A percentile compares a stretch with the other conserved stretches of the same genome.
Conservation (phyloP, 371 early-diverging fungal genomes). For the Cokeromyces recurvatus region DNA sequence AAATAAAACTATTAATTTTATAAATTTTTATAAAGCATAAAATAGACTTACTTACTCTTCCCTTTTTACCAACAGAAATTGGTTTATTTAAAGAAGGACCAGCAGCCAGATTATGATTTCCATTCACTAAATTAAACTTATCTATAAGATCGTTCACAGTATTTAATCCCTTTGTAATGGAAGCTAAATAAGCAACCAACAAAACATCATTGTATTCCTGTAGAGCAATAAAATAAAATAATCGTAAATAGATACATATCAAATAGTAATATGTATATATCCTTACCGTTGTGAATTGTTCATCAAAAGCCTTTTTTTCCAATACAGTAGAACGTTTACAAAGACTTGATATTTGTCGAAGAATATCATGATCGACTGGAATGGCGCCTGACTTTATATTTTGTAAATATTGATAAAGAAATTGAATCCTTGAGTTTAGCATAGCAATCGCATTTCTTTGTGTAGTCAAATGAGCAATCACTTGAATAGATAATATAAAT, state of each 20-base stretch:
- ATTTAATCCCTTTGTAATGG: conserved; percentile 75
- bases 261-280: too few species aligned
- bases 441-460: conserved; percentile 83
- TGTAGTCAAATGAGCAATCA: conserved; percentile 67
- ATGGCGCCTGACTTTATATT: conserved; percentile 61
- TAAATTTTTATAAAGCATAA: too few species aligned
- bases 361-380: conserved; percentile 69
- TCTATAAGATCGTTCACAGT: conserved; percentile 60
- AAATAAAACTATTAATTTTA: too few species aligned
- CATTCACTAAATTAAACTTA: conserved; percentile 42
- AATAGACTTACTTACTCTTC: conserved; percentile 24
- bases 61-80: conserved; percentile 13
- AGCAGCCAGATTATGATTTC: conserved; percentile 21
- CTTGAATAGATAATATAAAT: conserved; percentile 28
- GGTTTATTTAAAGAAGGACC: conserved; percentile 9
- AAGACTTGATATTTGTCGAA: conserved; percentile 74
- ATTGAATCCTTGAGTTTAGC: conserved; percentile 67
- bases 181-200: conserved; percentile 69
- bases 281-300: conserved; percentile 67
- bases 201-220: conserved; percentile 83
- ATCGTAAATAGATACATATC: too few species aligned
- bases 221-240: too few species aligned
- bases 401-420: conserved; percentile 67
- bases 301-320: conserved; percentile 59
- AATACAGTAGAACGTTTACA: conserved; percentile 71